These are phyloP conservation scores for Cicer judaicum DNA, from an alignment of 306 rosid genomes.

Conservation along the genomic window DNA sequence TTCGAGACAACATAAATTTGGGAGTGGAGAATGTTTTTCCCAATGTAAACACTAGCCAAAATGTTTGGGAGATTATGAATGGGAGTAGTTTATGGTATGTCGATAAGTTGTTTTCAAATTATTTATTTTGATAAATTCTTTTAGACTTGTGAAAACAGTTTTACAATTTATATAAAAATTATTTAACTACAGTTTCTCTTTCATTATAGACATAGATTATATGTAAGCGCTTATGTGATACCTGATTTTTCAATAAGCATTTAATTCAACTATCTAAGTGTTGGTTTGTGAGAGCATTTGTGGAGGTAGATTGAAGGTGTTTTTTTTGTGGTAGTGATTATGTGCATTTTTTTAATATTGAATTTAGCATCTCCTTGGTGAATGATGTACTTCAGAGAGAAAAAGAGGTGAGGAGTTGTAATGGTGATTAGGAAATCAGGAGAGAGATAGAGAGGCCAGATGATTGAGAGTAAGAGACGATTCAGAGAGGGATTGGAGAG, in stretches of 20 bases:
- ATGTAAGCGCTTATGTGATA: neutral
- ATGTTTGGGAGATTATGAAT: neutral
- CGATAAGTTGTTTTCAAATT: neutral
- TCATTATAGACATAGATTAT: no score
- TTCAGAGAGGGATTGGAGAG: neutral
- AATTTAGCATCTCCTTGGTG: neutral
- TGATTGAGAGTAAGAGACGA: neutral
- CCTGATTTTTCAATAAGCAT: neutral
- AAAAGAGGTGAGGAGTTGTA: neutral
- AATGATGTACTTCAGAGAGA: neutral
- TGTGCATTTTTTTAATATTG: neutral
- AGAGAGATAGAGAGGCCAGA: neutral
- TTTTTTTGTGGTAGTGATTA: neutral
- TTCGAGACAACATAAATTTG: no score
- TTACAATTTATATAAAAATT: neutral
- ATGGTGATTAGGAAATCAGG: neutral
- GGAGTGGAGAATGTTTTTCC: no score
- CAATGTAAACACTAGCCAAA: neutral
- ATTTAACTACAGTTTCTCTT: neutral
- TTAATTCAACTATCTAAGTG: neutral
- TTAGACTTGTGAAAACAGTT: neutral
- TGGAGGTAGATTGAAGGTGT: slow-evolving; percentile 8
- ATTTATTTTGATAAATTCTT: neutral
- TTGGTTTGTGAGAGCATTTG: slow-evolving; percentile 3
- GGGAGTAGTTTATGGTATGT: neutral